Conservation (phyloP, 2,329 filamentous ascomycete species). For the Exophiala alcalophila region DNA sequence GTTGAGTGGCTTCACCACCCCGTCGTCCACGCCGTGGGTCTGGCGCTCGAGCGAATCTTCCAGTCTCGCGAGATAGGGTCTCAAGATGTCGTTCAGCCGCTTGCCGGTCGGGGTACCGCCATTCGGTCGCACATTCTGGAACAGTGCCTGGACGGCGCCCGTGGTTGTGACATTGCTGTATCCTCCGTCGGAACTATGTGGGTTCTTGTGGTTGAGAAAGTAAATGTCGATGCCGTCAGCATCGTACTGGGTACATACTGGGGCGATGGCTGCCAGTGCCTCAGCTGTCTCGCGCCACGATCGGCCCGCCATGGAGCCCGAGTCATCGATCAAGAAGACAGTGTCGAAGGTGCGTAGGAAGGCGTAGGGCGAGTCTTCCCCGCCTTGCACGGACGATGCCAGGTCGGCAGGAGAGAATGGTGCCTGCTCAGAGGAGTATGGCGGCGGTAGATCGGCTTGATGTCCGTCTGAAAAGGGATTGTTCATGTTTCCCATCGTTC, state of each 20-base stretch:
- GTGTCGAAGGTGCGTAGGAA: slow-evolving; percentile 83
- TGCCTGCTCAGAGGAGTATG: slow-evolving; percentile 22
- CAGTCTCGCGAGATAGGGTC: slow-evolving; percentile 64
- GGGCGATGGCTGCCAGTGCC: slow-evolving; percentile 70
- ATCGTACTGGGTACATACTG: slow-evolving; percentile 77
- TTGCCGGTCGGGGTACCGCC: slow-evolving; percentile 72
- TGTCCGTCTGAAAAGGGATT: slow-evolving; percentile 20
- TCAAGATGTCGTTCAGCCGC: slow-evolving; percentile 68
- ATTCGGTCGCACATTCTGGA: slow-evolving; percentile 61
- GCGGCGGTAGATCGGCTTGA: slow-evolving; percentile 23
- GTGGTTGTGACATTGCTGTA: slow-evolving; percentile 64
- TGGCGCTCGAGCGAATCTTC: slow-evolving; percentile 42
- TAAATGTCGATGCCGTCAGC: slow-evolving; percentile 83
- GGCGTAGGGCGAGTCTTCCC: slow-evolving; percentile 64
- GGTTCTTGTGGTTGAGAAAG: slow-evolving; percentile 70
- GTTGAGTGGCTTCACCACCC: slow-evolving; percentile 74
- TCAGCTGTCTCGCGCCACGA: slow-evolving; percentile 71
- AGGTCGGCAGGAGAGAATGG: slow-evolving; percentile 16
- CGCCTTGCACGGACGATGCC: slow-evolving; percentile 31
- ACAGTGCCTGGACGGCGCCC: slow-evolving; percentile 63
- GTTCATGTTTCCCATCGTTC: too few relatives aligned
- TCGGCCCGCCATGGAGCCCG: slow-evolving; percentile 75
- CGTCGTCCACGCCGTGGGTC: slow-evolving; percentile 38
- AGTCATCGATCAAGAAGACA: slow-evolving; percentile 87
- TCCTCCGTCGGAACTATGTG: slow-evolving; percentile 47